Percentiles rank a stretch among this genome's conserved stretches.
phyloP scores from a whole-genome alignment of 2,329 filamentous ascomycete species.

The Aspergillus novoparasiticus region DNA sequence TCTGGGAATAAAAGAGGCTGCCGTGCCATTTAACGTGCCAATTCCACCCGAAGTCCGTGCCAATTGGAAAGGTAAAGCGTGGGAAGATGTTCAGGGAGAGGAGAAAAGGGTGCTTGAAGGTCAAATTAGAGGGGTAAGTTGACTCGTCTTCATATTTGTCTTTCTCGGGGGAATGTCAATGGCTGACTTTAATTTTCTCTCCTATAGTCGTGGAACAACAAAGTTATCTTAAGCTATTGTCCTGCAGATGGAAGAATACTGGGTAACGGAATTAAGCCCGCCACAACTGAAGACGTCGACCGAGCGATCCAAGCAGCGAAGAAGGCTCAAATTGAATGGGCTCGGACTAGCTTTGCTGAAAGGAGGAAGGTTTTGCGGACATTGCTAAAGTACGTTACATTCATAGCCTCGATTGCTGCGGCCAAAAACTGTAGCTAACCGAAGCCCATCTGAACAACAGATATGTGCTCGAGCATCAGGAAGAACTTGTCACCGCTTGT shows the following conservation, averaged over 20 bases:
- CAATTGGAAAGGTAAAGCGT: conserved; percentile 34
- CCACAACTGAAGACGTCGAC: conserved; percentile 77
- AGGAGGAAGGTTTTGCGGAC: conserved; percentile 78
- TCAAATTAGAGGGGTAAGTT: conserved; percentile 43
- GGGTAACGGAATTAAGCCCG: conserved; percentile 66
- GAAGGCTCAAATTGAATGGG: conserved; percentile 76
- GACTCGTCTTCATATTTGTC: neutral
- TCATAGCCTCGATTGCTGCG: neutral
- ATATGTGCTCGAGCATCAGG: conserved; percentile 85
- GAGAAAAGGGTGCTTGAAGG: conserved; percentile 39
- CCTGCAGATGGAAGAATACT: conserved; percentile 87
- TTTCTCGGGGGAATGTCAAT: neutral
- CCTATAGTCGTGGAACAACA: conserved; percentile 41
- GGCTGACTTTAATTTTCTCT: conserved; percentile 11
- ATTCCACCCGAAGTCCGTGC: conserved; percentile 38
- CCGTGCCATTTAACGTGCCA: conserved; percentile 42
- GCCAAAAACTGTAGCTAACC: neutral
- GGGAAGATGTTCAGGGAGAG: conserved; percentile 38
- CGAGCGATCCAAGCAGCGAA: conserved; percentile 72
- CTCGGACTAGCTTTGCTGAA: conserved; percentile 73
- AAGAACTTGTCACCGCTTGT: conserved; percentile 79
- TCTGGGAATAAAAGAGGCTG: conserved; percentile 32
- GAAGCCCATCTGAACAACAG: conserved; percentile 30
- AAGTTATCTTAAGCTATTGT: conserved; percentile 54
- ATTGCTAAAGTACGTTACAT: conserved; percentile 62